phyloP scores from a whole-genome alignment of 1,284 basidiomycete genomes.

The Boletus calvinii region DNA sequence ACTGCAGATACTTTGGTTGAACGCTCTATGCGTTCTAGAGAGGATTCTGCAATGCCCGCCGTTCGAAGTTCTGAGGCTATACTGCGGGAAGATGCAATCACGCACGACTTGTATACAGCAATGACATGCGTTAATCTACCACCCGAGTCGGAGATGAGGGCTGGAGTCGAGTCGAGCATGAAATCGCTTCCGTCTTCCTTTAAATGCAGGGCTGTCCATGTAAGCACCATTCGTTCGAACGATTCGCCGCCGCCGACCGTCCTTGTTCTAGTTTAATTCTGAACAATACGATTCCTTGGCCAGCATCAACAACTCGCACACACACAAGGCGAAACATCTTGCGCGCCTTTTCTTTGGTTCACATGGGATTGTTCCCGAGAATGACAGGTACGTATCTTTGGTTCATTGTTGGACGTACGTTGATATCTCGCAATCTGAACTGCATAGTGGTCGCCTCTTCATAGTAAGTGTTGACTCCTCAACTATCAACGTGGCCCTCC shows the following conservation, averaged over 20 bases:
- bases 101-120: slow-evolving; percentile 21
- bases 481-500: not conserved
- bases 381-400: slow-evolving; percentile 3
- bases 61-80: not conserved
- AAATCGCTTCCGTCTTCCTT: slow-evolving; percentile 17
- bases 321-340: slow-evolving; percentile 3
- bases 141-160: slow-evolving; percentile 11
- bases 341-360: slow-evolving; percentile 7
- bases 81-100: slow-evolving; percentile 1
- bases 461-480: slow-evolving; percentile 51
- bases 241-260: not conserved
- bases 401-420: not conserved
- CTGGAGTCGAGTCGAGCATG: slow-evolving; percentile 12
- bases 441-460: slow-evolving; percentile 50
- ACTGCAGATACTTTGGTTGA: slow-evolving; percentile 2
- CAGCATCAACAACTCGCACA: not conserved
- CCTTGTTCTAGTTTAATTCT: slow-evolving; percentile 14
- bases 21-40: not conserved
- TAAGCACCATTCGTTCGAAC: not conserved
- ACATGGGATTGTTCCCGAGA: slow-evolving; percentile 11
- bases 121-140: slow-evolving; percentile 4
- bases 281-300: slow-evolving; percentile 8
- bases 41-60: not conserved
- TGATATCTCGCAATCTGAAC: not conserved
- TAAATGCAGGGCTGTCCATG: slow-evolving; percentile 19